Evolutionary conservation across 2,329 filamentous ascomycete genomes (phyloP).

Genomic region (Diaporthe australafricana): DNA sequence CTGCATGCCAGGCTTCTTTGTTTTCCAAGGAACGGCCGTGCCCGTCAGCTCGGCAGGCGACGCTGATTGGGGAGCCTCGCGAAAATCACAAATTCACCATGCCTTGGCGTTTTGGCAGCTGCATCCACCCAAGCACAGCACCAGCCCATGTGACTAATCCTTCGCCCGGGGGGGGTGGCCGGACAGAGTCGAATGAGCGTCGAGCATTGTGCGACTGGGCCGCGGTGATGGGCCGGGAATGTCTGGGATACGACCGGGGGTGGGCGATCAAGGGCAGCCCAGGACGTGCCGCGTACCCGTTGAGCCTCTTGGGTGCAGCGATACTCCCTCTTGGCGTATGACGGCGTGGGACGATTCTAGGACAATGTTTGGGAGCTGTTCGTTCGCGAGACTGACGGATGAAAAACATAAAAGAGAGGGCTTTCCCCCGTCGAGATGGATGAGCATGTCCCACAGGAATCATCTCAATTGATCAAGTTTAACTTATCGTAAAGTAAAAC

Average conservation of each 20-base stretch:
- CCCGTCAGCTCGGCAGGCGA: constrained; percentile 13
- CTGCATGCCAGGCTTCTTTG: constrained; percentile 21
- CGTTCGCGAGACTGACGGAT: not conserved
- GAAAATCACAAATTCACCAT: constrained; percentile 19
- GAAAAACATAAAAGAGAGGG: constrained; percentile 8
- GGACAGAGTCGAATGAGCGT: constrained; percentile 4
- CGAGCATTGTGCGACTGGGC: not conserved
- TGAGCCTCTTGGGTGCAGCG: constrained; percentile 21
- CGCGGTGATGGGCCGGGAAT: constrained; percentile 26
- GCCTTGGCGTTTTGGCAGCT: constrained; percentile 17
- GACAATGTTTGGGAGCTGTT: constrained; percentile 1
- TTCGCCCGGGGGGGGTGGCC: not conserved
- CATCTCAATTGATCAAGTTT: constrained; percentile 17
- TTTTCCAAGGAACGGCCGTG: constrained; percentile 23
- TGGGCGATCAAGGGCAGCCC: not conserved
- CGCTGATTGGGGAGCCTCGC: constrained; percentile 22
- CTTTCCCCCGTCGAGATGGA: not conserved
- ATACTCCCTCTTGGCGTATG: constrained; percentile 16
- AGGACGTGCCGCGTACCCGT: constrained; percentile 4
- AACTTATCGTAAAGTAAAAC: not conserved
- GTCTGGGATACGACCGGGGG: constrained; percentile 8
- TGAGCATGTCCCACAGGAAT: not conserved
- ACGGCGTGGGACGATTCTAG: constrained; percentile 20
- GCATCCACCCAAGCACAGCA: constrained; percentile 17
- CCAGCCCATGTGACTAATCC: constrained; percentile 16